Evolutionary conservation across 352 stramenopile species (phyloP).

Genomic region (Pythium graminicola): DNA sequence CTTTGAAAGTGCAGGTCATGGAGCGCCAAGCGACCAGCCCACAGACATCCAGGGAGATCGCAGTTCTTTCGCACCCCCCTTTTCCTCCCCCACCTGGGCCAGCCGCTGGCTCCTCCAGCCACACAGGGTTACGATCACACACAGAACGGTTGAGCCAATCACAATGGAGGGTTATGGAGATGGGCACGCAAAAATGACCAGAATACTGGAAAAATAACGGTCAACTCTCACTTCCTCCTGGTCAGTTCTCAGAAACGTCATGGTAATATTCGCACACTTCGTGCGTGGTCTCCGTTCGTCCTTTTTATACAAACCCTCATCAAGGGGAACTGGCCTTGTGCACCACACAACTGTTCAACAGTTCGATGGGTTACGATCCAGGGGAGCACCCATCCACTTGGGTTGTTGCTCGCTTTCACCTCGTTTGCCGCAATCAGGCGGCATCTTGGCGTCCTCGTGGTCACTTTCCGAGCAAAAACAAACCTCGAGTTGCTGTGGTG

Average conservation of each 20-base stretch:
- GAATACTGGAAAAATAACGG: slow-evolving; percentile 3
- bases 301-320: slow-evolving; percentile 1
- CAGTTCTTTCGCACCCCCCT: slow-evolving; percentile 15
- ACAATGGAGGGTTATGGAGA: too few species aligned
- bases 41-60: slow-evolving; percentile 3
- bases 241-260: slow-evolving; percentile 13
- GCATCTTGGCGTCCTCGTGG: too few species aligned
- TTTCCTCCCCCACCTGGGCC: not conserved
- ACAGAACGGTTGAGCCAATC: slow-evolving; percentile 12
- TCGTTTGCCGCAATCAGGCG: too few species aligned
- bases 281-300: not conserved
- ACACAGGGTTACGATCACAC: slow-evolving; percentile 14
- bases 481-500: too few species aligned
- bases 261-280: too few species aligned
- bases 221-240: not conserved
- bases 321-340: not conserved
- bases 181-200: slow-evolving; percentile 12
- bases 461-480: too few species aligned
- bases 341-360: not conserved
- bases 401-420: too few species aligned
- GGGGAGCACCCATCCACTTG: not conserved
- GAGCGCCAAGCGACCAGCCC: slow-evolving; percentile 7
- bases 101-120: slow-evolving; percentile 7
- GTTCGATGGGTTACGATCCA: not conserved
- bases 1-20: slow-evolving; percentile 20